Evolutionary conservation across 1,284 basidiomycete species (phyloP).

Genomic region (Tylopilus sp.): DNA sequence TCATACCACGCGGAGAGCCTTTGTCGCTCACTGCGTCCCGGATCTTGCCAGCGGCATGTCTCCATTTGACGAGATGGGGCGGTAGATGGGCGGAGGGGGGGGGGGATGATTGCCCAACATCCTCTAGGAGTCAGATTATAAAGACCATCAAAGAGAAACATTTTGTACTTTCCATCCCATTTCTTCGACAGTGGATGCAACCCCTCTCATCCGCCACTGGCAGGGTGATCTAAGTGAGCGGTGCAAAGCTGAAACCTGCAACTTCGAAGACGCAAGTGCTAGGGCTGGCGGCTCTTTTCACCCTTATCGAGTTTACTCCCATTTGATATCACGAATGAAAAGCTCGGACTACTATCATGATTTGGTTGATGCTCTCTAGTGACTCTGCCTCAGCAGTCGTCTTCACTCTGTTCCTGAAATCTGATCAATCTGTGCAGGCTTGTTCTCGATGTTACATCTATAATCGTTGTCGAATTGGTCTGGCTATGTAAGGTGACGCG

Average conservation of each 20-base stretch:
- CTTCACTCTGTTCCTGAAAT: not conserved
- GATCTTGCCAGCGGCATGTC: not conserved
- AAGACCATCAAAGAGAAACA: no score
- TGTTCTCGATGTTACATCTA: slow-evolving; percentile 37
- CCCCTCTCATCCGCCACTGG: no score
- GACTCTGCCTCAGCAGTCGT: slow-evolving; percentile 33
- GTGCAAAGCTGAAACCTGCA: no score
- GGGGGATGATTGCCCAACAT: no score
- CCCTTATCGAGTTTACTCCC: no score
- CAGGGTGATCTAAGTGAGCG: no score
- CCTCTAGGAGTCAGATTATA: no score
- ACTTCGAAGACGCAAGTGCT: no score
- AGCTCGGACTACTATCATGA: slow-evolving; percentile 1
- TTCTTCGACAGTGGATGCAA: no score
- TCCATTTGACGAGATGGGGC: not conserved
- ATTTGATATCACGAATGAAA: slow-evolving; percentile 24
- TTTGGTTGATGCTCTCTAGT: slow-evolving; percentile 41
- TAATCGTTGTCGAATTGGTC: slow-evolving; percentile 36
- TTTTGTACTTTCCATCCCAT: no score
- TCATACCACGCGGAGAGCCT: not conserved
- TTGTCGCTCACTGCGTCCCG: not conserved
- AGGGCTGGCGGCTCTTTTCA: no score
- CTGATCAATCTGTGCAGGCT: slow-evolving; percentile 26
- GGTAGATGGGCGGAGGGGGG: no score
- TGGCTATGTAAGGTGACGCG: slow-evolving; percentile 34